These are phyloP conservation scores for Lecanicillium sp. DNA, from an alignment of 2,329 filamentous ascomycete genomes.

Conservation along the genomic window DNA sequence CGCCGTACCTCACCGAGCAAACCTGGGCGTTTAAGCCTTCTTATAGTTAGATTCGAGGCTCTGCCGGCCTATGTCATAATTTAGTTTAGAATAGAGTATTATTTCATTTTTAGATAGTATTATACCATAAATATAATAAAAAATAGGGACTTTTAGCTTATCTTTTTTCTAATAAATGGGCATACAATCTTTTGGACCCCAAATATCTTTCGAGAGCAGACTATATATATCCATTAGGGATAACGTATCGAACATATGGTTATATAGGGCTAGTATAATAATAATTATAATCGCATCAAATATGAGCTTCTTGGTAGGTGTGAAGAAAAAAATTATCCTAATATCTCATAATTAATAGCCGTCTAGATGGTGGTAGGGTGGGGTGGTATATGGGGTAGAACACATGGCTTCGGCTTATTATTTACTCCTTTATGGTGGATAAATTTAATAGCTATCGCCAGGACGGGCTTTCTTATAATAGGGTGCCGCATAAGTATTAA, in stretches of 20 bases:
- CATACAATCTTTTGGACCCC: slow-evolving; percentile 16
- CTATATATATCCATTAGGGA: slow-evolving; percentile 18
- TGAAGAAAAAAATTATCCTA: slow-evolving; percentile 26
- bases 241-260: slow-evolving; percentile 21
- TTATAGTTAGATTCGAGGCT: slow-evolving; percentile 20
- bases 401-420: slow-evolving; percentile 25
- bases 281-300: slow-evolving; percentile 23
- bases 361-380: background rate
- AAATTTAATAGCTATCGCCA: slow-evolving; percentile 26
- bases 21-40: slow-evolving; percentile 16
- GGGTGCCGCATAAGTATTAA: slow-evolving; percentile 25
- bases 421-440: slow-evolving; percentile 25
- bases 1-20: slow-evolving; percentile 18
- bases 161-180: slow-evolving; percentile 23
- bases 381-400: slow-evolving; percentile 4
- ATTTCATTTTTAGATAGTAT: slow-evolving; percentile 16
- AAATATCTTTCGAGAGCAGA: slow-evolving; percentile 18
- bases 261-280: slow-evolving; percentile 21
- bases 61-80: slow-evolving; percentile 22
- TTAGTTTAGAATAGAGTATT: slow-evolving; percentile 23
- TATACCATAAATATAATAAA: slow-evolving; percentile 16
- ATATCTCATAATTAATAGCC: slow-evolving; percentile 10
- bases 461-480: slow-evolving; percentile 17
- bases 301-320: slow-evolving; percentile 21
- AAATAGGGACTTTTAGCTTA: slow-evolving; percentile 23